Base-by-base conservation (phyloP, 2,329 filamentous ascomycete genomes). In the Colletotrichum caudatum region DNA sequence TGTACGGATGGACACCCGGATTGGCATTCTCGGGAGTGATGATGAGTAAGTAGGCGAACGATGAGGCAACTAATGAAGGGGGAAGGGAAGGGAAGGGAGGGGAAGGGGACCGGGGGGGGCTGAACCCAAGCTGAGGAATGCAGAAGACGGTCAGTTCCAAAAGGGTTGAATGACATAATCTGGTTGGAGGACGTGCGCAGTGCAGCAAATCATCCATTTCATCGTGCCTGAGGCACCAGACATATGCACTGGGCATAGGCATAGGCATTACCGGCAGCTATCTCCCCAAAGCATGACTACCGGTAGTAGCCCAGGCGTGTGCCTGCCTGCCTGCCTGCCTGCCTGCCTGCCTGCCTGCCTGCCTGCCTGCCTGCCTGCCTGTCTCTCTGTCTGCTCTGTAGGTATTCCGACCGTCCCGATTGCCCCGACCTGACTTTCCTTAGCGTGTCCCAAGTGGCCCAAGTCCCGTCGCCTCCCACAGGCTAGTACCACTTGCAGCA, bases 81-180 rank as follows among this genome's bases (percentile, higher is more conserved):
- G 44, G 20, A 11, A 9, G 20, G 44, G 18, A 37, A 29, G 29
- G 18, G 18, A 2, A 14, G 11, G 37, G 14, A 11, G 5, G 14
- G 14, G 57, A 29, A 29, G 29, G 29, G 29, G 5, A 29, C 29
- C n/a, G n/a, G n/a, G n/a, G n/a, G n/a, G 46, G 60, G n/a, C 29
- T 67, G 58, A 63, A 53, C 53, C 33, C 39, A 37, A 29, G 29
- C 33, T 58, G 23, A 39, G 37, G 56, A 65, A 46, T 64, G 48
- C 66, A 26, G 46, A 14, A 61, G 68, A 57, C 50, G 50, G 41
- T 71, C 64, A 33, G 66, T 33, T 41, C 26, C n/a, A 50, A n/a
- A 23, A 26, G 58, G 62, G 39, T 16, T 46, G 65, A 23, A 69
- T 71, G 69, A 71, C 65, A 71, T 71, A 69, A 69, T 64, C 59